phyloP scores from a whole-genome alignment of 306 rosid species.

The Inga oerstediana region DNA sequence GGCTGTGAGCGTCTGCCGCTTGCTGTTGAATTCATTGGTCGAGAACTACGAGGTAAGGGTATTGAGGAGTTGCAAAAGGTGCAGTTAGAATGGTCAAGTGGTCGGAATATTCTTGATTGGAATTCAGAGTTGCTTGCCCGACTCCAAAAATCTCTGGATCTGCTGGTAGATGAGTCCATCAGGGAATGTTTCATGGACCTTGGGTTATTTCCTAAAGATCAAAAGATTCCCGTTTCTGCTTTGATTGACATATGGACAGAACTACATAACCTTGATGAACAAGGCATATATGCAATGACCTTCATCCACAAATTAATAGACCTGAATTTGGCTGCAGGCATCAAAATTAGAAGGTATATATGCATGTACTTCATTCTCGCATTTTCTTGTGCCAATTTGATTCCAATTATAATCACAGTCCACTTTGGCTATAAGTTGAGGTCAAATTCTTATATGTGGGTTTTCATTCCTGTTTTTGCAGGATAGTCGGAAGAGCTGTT shows the following conservation, averaged over 20 bases:
- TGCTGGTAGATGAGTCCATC: background rate
- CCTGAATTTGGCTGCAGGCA: constrained; percentile 8
- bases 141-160: background rate
- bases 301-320: background rate
- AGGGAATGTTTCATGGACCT: constrained; percentile 3
- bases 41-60: background rate
- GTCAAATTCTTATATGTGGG: background rate
- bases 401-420: background rate
- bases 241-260: constrained; percentile 16
- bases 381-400: background rate
- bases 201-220: constrained; percentile 18
- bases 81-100: background rate
- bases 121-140: background rate
- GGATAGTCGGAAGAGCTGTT: background rate
- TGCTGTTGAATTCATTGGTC: constrained; percentile 3
- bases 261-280: background rate
- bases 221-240: constrained; percentile 8
- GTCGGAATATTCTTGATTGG: background rate
- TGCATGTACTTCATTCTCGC: background rate
- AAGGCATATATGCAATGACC: background rate
- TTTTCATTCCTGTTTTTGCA: background rate
- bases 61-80: background rate
- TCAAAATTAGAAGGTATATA: constrained; percentile 11
- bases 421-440: background rate
- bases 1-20: background rate